These are phyloP conservation scores for Vinca minor DNA, from an alignment of 257 asterid species.

Conservation along the genomic window DNA sequence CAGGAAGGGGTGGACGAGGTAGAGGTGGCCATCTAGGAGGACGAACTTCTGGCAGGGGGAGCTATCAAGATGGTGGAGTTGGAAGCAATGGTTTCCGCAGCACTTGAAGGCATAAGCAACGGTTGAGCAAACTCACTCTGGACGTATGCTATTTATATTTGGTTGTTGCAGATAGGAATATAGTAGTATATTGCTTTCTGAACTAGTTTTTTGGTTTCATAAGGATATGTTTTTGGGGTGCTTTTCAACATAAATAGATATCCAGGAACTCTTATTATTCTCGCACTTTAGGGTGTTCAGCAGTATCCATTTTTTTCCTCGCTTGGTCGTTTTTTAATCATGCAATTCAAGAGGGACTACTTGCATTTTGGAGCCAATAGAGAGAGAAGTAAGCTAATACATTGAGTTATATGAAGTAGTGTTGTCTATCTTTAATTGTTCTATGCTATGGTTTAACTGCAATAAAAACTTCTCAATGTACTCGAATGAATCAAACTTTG, in stretches of 20 bases:
- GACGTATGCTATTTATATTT: background rate
- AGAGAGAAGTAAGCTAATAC: too few species aligned
- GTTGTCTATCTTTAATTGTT: too few species aligned
- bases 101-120: constrained; percentile 12
- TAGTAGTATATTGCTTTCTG: background rate
- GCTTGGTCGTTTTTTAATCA: constrained; percentile 11
- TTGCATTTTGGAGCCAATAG: background rate
- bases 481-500: too few species aligned
- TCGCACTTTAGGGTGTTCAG: background rate
- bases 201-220: background rate
- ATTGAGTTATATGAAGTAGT: too few species aligned
- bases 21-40: constrained; percentile 48
- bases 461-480: too few species aligned
- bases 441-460: too few species aligned
- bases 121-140: background rate
- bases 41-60: constrained; percentile 43
- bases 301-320: constrained; percentile 5
- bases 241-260: constrained; percentile 11
- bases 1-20: constrained; percentile 66
- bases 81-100: constrained; percentile 33
- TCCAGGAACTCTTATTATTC: background rate
- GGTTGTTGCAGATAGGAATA: background rate
- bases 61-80: constrained; percentile 21
- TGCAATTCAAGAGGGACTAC: constrained; percentile 15
- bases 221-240: background rate